Evolutionary conservation across 2,329 filamentous ascomycete genomes (phyloP).

Genomic region (Chaetoscypha palmicola): DNA sequence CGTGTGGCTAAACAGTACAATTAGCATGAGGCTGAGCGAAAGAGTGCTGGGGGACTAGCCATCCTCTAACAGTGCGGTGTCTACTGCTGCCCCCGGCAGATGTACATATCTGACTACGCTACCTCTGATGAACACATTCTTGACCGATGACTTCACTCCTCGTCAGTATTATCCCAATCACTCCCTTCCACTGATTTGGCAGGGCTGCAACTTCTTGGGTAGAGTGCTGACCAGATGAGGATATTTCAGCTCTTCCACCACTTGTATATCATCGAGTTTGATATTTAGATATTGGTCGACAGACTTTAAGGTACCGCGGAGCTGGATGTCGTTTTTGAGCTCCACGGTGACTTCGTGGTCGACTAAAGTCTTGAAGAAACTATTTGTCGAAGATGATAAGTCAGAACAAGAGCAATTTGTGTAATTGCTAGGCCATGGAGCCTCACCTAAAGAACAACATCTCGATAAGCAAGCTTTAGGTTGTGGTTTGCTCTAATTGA

Average conservation of each 20-base stretch:
- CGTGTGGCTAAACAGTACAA: conserved; percentile 19
- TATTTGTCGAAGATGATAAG: too few species aligned
- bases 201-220: neutral
- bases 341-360: conserved; percentile 97
- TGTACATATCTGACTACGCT: conserved; percentile 71
- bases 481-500: too few species aligned
- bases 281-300: conserved; percentile 99
- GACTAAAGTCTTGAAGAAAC: conserved; percentile 98
- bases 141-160: conserved; percentile 68
- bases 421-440: too few species aligned
- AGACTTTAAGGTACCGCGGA: conserved; percentile 90
- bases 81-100: conserved; percentile 58
- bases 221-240: conserved; percentile 67
- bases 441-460: conserved; percentile 38
- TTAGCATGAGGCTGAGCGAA: conserved; percentile 6
- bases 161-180: too few species aligned
- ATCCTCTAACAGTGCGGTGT: conserved; percentile 65
- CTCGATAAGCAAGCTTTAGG: too few species aligned
- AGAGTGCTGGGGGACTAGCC: conserved; percentile 36
- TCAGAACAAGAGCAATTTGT: too few species aligned
- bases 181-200: too few species aligned
- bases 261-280: conserved; percentile 91
- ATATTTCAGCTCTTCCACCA: conserved; percentile 89
- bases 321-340: conserved; percentile 98
- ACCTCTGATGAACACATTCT: conserved; percentile 70